Base-by-base conservation (phyloP, 768 basidiomycete genomes). In the Thelephora aurantiotincta region DNA sequence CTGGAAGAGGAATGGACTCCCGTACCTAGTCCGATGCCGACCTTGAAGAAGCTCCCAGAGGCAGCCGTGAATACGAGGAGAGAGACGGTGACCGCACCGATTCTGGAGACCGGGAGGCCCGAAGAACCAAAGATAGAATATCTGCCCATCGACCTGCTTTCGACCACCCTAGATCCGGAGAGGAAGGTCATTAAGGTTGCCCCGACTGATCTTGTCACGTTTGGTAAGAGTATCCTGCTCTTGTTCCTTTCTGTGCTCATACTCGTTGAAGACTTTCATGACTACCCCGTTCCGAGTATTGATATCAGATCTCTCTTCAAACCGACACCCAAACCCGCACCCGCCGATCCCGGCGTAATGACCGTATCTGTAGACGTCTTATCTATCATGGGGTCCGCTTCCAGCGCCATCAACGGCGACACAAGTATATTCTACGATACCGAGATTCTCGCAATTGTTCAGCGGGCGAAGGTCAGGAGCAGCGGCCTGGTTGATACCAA, bases 321-420 rank as follows among this genome's bases (percentile, higher is more conserved):
- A 37, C 52, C 62, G 16, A 52, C 50, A 11, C 55, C 59, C 6
- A 44, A 58, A 3, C 34, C 43, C 1, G 63, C 55, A 49, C 54
- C 47, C 11, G 57, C 58, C 2, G 56, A 67, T 42, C 48, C 63
- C 0, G 72, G 73, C 43, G 46, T 64, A 20, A 66, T 65, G 48
- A 80, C 75, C 0, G 72, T 91, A 33, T 86, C 84, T n/a, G 75
- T 87, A 2, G 87, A 90, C 34, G 71, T 83, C 2, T 66, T 89
- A 59, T 60, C 67, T 11, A 68, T 91, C 49, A 59, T 67, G 0
- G 80, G 77, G 11, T 68, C 62, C 46, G 68, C 68, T 5, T 69
- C 74, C 1, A 66, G 64, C 1, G 54, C 70, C 1, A 53, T 87
- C 11, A 64, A 68, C 11, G 63, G 58, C 4, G 66, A 77, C 47